Evolutionary conservation across 768 basidiomycete species (phyloP), one percentile per base, ranked within the genome.

Genomic region (Hypholoma fasciculare): DNA sequence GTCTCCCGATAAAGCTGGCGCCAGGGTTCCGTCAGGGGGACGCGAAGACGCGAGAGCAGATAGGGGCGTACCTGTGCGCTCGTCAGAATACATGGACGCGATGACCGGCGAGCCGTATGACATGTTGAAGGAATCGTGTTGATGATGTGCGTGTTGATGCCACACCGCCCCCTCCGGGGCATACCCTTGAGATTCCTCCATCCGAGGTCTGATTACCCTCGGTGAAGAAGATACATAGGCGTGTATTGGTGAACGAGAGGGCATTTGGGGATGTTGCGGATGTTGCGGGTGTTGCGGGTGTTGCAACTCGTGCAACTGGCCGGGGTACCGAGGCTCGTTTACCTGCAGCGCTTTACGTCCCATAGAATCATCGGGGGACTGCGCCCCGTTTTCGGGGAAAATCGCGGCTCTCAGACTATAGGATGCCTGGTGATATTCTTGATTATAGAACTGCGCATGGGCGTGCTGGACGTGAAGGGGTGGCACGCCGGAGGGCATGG

Each of bases 321-420:
- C 17, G 8, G 34, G 44, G 36, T 47, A 44, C 36, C 43, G 52
- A 11, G 52, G 36, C n/a, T 19, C 20, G 27, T 16, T 47, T 5
- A 6, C 19, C 43, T 30, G 36, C 16, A 73, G 71, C 50, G 68
- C 65, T 48, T 74, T 70, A 69, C 75, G 62, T 69, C 72, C 69
- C 66, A 71, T 60, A 72, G 76, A 51, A 63, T 71, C 48, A 62
- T 72, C 52, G 62, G 67, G 27, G 23, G 26, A 44, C 1, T 61
- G 61, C 19, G 66, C 69, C 86, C 87, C 88, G 64, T 71, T 84
- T 34, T 34, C 30, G 6, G 30, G 30, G 30, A 34, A 34, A 34
- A 34, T 34, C 5, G 87, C 87, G 11, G 85, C 82, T 40, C 84
- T 79, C n/a, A 88, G 80, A 65, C 82, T 78, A 63, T 78, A 88